A percentile compares a stretch with the other conserved stretches of the same genome.
Evolutionary conservation across 805 yeast genomes (phyloP).

Genomic region (Saccharomycopsis fodiens): DNA sequence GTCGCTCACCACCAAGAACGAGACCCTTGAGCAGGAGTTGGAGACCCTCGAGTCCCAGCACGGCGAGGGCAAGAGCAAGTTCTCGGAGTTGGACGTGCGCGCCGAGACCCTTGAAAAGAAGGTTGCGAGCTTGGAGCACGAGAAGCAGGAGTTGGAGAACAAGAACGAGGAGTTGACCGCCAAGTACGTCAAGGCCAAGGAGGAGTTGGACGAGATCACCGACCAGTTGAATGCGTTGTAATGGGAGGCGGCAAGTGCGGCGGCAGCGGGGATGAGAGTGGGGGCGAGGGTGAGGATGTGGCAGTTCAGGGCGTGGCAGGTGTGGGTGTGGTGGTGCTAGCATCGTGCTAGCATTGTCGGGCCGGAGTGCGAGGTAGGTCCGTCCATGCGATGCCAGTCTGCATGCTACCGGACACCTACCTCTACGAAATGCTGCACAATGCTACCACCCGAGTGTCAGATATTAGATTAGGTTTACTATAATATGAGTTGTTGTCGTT

Average conservation of each 20-base stretch:
- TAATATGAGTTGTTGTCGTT: too few species aligned
- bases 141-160: slow-evolving; percentile 53
- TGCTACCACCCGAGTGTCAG: too few species aligned
- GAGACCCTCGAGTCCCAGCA: slow-evolving; percentile 50
- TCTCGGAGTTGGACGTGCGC: slow-evolving; percentile 56
- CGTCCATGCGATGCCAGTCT: too few species aligned
- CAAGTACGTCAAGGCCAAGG: slow-evolving; percentile 47
- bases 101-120: slow-evolving; percentile 61
- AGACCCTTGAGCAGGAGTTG: slow-evolving; percentile 43
- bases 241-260: slow-evolving; percentile 5
- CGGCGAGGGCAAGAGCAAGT: slow-evolving; percentile 50
- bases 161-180: slow-evolving; percentile 52
- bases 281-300: too few species aligned
- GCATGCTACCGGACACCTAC: too few species aligned
- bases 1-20: slow-evolving; percentile 53
- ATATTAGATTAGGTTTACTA: too few species aligned
- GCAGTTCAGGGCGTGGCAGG: too few species aligned
- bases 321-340: too few species aligned
- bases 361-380: too few species aligned
- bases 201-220: slow-evolving; percentile 57
- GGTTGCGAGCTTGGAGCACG: slow-evolving; percentile 54
- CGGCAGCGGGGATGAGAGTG: too few species aligned
- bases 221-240: slow-evolving; percentile 50
- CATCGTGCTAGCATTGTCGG: too few species aligned
- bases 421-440: too few species aligned